Evolutionary conservation across 169 alveolate species (phyloP), one percentile per base, ranked within the genome.

Genomic region (Plasmodium knowlesi): DNA sequence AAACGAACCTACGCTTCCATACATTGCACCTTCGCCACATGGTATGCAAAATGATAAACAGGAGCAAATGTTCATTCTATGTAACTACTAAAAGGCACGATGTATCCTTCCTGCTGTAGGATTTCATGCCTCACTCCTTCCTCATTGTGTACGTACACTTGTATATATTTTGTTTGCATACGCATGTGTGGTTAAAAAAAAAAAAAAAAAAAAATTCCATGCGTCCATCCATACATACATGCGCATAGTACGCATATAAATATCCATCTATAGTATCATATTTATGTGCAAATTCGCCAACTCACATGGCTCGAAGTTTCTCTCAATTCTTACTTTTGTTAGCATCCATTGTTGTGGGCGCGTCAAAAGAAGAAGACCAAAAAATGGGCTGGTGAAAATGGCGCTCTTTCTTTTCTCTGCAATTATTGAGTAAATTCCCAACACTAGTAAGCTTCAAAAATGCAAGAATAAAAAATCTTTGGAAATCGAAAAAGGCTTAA

Each of bases 261-360:
- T 67, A 67, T 67, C 41, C 30, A 67, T 25, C 16, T 67, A n/a
- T 67, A 67, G 61, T 22, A 50, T 50, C 61, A 50, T 9, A 50
- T 50, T 50, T 50, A 50, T 50, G 22, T 1, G 61, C 61, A 67
- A 67, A 1, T 67, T 61, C n/a, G 30, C 39, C 22, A 67, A 67
- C 37, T 67, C 1, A 14, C 22, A 19, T 22, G 4, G 1, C 76
- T 67, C 41, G 16, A 22, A 22, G 76, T 28, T 67, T 28, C 41
- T 67, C 76, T 67, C 76, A 67, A 67, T 25, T 67, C 76, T 22
- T 67, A 67, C 76, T 67, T 67, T 22, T 67, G 41, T 67, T 67
- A 67, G 10, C 76, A 67, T 67, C 76, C 76, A 67, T 67, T 67
- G 76, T 67, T 67, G 30, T 67, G 37, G 37, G 76, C 76, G 16